Evolutionary conservation across 306 rosid species (phyloP).

Genomic region (Adenanthera pavonina): DNA sequence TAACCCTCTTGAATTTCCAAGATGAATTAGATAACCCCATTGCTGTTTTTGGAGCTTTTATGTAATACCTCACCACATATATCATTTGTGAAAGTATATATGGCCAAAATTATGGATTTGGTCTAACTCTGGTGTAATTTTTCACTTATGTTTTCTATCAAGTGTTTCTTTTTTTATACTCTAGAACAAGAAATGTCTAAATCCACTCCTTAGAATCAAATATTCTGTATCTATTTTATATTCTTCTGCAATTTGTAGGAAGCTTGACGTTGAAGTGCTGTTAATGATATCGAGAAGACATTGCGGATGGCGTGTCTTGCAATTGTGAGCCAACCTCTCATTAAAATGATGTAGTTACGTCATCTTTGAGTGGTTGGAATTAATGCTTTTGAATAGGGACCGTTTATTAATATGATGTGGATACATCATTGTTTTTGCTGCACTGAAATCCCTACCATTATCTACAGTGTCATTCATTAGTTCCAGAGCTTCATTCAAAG

Average conservation of each 20-base stretch:
- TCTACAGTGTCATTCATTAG: not conserved
- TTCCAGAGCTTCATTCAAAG: not conserved
- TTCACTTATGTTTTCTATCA: not conserved
- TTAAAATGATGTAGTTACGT: not conserved
- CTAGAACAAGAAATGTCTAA: not conserved
- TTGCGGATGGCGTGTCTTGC: not conserved
- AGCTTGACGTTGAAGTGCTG: slow-evolving; percentile 7
- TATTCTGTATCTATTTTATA: slow-evolving; percentile 18
- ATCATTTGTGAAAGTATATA: not conserved
- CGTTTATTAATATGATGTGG: no score
- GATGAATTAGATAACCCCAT: not conserved
- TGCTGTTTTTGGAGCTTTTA: not conserved
- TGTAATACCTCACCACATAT: not conserved
- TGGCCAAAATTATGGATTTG: not conserved
- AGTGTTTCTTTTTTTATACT: not conserved
- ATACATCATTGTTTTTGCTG: not conserved
- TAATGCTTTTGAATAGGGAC: no score
- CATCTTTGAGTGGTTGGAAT: slow-evolving; percentile 21
- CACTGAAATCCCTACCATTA: not conserved
- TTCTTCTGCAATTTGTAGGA: slow-evolving; percentile 28
- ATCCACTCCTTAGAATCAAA: slow-evolving; percentile 2
- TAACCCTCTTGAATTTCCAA: not conserved
- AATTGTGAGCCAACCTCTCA: not conserved
- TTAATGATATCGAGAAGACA: not conserved
- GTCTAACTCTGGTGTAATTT: not conserved